phyloP scores from a whole-genome alignment of 2,329 filamentous ascomycete genomes.

The Xylaria sp. region DNA sequence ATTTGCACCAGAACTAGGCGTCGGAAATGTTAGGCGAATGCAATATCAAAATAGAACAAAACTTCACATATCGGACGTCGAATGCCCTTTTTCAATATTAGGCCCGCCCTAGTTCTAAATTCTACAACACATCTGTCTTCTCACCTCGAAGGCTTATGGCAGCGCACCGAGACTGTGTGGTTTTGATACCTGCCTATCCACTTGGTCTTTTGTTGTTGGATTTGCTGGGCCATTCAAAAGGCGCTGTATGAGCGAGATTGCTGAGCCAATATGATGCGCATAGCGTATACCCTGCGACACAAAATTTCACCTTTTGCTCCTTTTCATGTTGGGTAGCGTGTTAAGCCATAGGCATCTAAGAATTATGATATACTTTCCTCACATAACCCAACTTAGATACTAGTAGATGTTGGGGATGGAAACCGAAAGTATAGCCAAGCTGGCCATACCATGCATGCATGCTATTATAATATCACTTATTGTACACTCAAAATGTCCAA shows the following conservation, averaged over 20 bases:
- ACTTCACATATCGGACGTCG: not conserved
- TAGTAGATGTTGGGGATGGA: not conserved
- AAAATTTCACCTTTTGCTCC: too few species aligned
- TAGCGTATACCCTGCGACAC: too few species aligned
- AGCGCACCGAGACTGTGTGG: too few species aligned
- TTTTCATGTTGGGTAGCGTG: too few species aligned
- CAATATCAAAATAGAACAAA: not conserved
- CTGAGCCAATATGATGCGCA: too few species aligned
- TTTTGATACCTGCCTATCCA: too few species aligned
- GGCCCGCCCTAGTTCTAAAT: not conserved
- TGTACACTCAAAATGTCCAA: conserved; percentile 17
- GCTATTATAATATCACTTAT: conserved; percentile 6
- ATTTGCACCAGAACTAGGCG: not conserved
- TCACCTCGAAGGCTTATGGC: too few species aligned
- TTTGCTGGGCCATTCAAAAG: too few species aligned
- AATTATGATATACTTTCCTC: not conserved
- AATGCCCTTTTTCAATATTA: not conserved
- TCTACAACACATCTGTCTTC: too few species aligned
- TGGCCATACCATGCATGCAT: conserved; percentile 1
- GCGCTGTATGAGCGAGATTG: too few species aligned
- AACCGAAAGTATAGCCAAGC: not conserved
- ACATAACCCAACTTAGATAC: not conserved
- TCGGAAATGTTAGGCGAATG: not conserved
- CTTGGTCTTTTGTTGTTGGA: too few species aligned
- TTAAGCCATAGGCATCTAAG: not conserved